Conservation (phyloP, 495 filamentous ascomycete species). For the Podospora bellae-mahoneyi region DNA sequence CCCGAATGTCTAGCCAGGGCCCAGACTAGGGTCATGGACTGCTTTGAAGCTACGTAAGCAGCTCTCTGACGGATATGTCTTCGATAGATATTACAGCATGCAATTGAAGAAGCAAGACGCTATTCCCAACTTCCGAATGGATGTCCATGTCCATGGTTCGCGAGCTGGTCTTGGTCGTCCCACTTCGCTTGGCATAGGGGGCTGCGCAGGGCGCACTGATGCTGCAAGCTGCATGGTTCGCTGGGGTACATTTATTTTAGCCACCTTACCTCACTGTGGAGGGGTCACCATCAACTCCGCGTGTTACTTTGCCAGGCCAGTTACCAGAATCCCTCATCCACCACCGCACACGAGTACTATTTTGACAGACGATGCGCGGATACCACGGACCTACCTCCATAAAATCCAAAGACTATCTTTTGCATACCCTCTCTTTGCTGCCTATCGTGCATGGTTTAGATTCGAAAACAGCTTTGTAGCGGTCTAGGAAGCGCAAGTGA, state of each 20-base stretch:
- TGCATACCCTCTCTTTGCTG: constrained; percentile 13
- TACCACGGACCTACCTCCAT: constrained; percentile 4
- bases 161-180: background rate
- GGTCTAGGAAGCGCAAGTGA: constrained; percentile 15
- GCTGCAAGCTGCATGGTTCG: background rate
- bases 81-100: background rate
- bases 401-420: constrained; percentile 5
- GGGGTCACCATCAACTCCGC: constrained; percentile 7
- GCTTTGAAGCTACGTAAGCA: background rate
- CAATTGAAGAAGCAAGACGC: background rate
- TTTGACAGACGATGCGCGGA: background rate
- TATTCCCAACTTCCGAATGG: background rate
- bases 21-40: background rate
- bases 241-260: constrained; percentile 13
- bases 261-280: constrained; percentile 14
- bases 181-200: constrained; percentile 2
- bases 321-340: constrained; percentile 4
- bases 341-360: background rate
- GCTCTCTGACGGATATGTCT: background rate
- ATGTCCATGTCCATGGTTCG: background rate
- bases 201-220: constrained; percentile 7
- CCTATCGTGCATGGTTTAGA: constrained; percentile 29
- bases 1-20: background rate
- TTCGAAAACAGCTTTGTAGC: background rate
- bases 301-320: constrained; percentile 11